phyloP scores from a whole-genome alignment of 2,329 filamentous ascomycete species.

The Hymenoscyphus salicellus region DNA sequence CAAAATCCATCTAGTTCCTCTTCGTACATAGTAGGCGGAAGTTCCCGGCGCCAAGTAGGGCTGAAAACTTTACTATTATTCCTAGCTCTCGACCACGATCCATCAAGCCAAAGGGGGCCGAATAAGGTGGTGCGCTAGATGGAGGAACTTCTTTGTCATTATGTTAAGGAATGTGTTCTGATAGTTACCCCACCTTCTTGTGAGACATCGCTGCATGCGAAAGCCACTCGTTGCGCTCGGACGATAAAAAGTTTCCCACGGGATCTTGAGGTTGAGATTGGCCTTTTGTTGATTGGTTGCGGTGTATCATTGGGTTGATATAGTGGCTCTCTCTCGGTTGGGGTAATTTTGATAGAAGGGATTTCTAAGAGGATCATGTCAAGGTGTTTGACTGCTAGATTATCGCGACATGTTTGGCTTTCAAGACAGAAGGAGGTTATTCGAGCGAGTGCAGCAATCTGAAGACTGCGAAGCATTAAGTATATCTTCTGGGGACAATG shows the following conservation, averaged over 20 bases:
- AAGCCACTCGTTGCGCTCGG: not conserved
- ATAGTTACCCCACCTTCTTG: not conserved
- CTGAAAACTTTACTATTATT: not conserved
- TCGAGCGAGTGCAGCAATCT: not conserved
- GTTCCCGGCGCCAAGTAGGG: not conserved
- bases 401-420: not conserved
- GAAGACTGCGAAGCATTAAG: constrained; percentile 1
- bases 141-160: not conserved
- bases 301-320: not conserved
- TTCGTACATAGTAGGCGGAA: not conserved
- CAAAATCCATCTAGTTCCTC: too few species aligned
- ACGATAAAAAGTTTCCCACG: not conserved
- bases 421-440: not conserved
- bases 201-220: not conserved
- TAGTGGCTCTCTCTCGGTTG: not conserved
- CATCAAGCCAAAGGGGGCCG: not conserved
- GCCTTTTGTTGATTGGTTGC: not conserved
- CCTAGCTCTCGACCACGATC: not conserved
- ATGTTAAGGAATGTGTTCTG: not conserved
- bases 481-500: not conserved
- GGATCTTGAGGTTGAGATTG: not conserved
- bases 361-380: not conserved
- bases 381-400: not conserved
- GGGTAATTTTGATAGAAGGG: not conserved
- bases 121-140: too few species aligned